These are phyloP conservation scores for Hypoxylon sp. DNA, from an alignment of 2,329 filamentous ascomycete species.

Conservation along the genomic window DNA sequence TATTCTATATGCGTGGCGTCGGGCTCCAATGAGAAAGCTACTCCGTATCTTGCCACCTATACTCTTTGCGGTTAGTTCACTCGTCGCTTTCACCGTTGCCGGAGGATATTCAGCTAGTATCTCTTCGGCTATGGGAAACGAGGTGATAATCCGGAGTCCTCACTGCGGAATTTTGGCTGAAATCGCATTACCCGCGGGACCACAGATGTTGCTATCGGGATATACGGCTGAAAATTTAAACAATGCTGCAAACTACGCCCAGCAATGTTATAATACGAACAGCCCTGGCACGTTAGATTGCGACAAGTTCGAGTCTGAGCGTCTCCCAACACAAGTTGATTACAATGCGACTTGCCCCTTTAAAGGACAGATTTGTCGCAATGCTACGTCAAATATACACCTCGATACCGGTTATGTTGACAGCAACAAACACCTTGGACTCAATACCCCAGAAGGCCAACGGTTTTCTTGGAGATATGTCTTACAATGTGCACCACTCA, in stretches of 20 bases:
- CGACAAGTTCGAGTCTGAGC: conserved; percentile 14
- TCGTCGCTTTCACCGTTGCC: conserved; percentile 31
- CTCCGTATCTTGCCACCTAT: not conserved
- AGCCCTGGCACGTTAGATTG: conserved; percentile 25
- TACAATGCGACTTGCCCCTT: conserved; percentile 37
- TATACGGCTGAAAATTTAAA: conserved; percentile 2
- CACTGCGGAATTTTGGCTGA: conserved; percentile 17
- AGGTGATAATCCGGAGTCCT: conserved; percentile 39
- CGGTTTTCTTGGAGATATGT: conserved; percentile 29
- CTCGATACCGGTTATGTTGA: conserved; percentile 39
- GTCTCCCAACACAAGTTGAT: conserved; percentile 6
- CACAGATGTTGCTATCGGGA: not conserved
- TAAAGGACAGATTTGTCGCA: conserved; percentile 23
- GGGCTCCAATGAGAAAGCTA: not conserved
- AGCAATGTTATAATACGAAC: conserved; percentile 33
- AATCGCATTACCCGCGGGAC: no score
- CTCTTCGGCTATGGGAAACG: conserved; percentile 30
- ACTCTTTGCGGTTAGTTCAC: conserved; percentile 10
- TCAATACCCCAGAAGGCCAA: conserved; percentile 29
- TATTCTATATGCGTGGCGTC: conserved; percentile 20
- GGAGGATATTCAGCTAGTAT: conserved; percentile 42
- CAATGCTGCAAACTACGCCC: conserved; percentile 36
- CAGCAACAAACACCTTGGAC: conserved; percentile 36
- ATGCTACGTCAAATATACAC: conserved; percentile 9
- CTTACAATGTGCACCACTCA: conserved; percentile 36